Evolutionary conservation across 2,329 filamentous ascomycete genomes (phyloP).

Genomic region (Emergomyces africanus): DNA sequence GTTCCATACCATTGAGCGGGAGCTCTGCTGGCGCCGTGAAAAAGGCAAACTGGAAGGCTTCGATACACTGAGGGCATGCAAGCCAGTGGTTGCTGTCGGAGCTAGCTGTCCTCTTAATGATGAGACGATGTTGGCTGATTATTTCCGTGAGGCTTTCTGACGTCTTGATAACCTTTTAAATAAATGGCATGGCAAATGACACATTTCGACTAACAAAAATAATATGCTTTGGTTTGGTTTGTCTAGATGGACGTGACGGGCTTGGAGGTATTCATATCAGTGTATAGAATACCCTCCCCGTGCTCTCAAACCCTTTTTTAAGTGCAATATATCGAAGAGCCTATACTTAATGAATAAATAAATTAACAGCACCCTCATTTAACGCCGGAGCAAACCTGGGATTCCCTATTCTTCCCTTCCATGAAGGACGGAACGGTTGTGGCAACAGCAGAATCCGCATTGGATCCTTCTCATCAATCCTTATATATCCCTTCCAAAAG

Average conservation of each 20-base stretch:
- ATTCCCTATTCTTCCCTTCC: slow-evolving; percentile 48
- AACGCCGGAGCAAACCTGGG: slow-evolving; percentile 61
- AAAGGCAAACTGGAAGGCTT: slow-evolving; percentile 59
- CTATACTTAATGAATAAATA: background rate
- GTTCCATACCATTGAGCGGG: slow-evolving; percentile 84
- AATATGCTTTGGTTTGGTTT: background rate
- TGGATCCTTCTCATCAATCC: slow-evolving; percentile 26
- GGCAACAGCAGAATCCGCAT: slow-evolving; percentile 37
- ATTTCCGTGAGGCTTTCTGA: slow-evolving; percentile 57
- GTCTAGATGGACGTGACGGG: slow-evolving; percentile 60
- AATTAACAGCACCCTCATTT: slow-evolving; percentile 54
- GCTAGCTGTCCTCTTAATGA: slow-evolving; percentile 77
- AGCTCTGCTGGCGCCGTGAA: slow-evolving; percentile 67
- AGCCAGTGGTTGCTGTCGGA: slow-evolving; percentile 76
- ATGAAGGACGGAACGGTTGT: slow-evolving; percentile 16
- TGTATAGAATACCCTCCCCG: slow-evolving; percentile 16
- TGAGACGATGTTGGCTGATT: slow-evolving; percentile 65
- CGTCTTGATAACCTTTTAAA: too few species aligned
- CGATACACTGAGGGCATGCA: slow-evolving; percentile 55
- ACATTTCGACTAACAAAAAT: background rate
- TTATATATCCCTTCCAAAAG: slow-evolving; percentile 64
- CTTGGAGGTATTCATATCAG: slow-evolving; percentile 58
- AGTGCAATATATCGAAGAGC: background rate
- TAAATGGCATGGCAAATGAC: too few species aligned
- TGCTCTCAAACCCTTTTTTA: background rate